A percentile compares a stretch with the other conserved stretches of the same genome.
These are phyloP conservation scores for Erythrobasidium hasegawianum DNA, from an alignment of 1,284 basidiomycete species.

Conservation along the genomic window DNA sequence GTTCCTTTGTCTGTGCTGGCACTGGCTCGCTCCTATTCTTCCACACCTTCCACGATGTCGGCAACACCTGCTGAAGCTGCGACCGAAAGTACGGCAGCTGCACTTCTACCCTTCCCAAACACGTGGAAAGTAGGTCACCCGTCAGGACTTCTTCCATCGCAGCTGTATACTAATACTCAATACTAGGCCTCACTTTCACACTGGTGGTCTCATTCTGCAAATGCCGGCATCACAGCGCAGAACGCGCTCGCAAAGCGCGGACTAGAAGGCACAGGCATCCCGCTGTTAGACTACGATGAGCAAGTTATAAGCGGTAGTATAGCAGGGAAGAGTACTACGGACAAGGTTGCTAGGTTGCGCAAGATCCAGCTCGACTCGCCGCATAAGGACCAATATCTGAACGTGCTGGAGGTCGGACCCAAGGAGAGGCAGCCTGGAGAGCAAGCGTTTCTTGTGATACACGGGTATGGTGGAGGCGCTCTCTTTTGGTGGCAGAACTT, in stretches of 20 bases:
- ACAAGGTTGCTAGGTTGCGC: constrained; percentile 25
- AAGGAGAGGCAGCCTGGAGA: constrained; percentile 15
- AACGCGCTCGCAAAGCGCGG: constrained; percentile 30
- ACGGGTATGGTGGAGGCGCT: constrained; percentile 33
- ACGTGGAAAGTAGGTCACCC: constrained; percentile 26
- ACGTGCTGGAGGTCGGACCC: constrained; percentile 33
- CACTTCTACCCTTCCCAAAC: constrained; percentile 17
- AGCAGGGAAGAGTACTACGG: background rate
- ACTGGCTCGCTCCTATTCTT: too few species aligned
- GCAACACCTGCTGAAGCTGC: background rate
- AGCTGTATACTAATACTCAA: too few species aligned
- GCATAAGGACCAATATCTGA: constrained; percentile 13
- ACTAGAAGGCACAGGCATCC: constrained; percentile 24
- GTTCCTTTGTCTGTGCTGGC: too few species aligned
- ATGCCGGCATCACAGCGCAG: constrained; percentile 16
- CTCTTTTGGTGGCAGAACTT: constrained; percentile 55
- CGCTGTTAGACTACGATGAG: constrained; percentile 28
- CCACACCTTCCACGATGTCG: background rate
- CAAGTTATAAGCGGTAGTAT: background rate
- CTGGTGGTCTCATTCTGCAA: constrained; percentile 21
- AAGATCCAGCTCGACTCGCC: constrained; percentile 6
- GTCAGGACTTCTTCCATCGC: too few species aligned
- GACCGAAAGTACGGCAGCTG: background rate
- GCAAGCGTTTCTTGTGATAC: constrained; percentile 27
- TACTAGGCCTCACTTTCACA: constrained; percentile 28